These are phyloP conservation scores for Diaporthe sp. DNA, from an alignment of 2,329 filamentous ascomycete genomes.

Conservation along the genomic window DNA sequence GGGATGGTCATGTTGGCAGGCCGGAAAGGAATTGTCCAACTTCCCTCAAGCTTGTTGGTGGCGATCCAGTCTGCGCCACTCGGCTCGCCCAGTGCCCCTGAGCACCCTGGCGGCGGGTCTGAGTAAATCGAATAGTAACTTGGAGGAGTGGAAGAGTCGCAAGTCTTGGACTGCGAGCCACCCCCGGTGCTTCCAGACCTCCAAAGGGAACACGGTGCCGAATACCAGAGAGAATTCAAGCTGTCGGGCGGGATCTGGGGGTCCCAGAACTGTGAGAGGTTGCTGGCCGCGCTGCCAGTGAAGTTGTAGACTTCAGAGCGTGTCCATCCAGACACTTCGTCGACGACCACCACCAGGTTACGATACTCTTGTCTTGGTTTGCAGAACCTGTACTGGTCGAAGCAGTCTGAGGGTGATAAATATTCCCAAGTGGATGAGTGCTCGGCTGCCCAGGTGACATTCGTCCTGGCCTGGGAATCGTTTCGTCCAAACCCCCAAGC, in stretches of 20 bases:
- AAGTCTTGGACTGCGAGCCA: background rate
- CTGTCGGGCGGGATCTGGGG: background rate
- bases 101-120: background rate
- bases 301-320: background rate
- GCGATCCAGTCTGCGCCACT: background rate
- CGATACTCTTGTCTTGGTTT: background rate
- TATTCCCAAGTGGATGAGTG: background rate
- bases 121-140: too few relatives aligned
- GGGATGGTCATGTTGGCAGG: background rate
- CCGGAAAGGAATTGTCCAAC: background rate
- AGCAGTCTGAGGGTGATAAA: background rate
- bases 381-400: background rate
- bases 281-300: background rate
- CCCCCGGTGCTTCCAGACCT: background rate
- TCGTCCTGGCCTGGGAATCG: background rate
- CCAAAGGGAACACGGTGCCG: background rate
- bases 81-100: background rate
- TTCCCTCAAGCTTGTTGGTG: background rate
- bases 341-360: background rate
- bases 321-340: background rate
- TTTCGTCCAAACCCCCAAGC: background rate
- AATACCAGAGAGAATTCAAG: background rate
- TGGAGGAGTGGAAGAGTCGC: background rate
- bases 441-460: background rate
- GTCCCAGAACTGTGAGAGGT: background rate